Conservation (phyloP, 2,329 filamentous ascomycete genomes). For the Kalmusia sp. region DNA sequence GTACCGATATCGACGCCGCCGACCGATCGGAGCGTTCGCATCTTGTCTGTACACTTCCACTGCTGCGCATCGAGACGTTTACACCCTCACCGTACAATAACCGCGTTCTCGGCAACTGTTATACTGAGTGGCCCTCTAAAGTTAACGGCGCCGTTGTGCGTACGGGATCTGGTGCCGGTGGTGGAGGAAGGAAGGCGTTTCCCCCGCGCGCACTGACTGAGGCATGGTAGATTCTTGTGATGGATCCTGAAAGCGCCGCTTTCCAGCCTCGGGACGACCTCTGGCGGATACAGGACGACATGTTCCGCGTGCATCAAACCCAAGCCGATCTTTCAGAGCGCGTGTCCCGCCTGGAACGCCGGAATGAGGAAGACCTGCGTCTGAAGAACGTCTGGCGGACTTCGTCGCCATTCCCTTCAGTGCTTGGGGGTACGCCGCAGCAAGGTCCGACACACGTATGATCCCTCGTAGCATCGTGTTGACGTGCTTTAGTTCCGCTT, state of each 20-base stretch:
- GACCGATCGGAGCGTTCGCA: background rate
- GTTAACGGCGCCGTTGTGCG: constrained; percentile 27
- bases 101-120: background rate
- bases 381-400: constrained; percentile 88
- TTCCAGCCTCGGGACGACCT: constrained; percentile 70
- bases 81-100: background rate
- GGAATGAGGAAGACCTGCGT: constrained; percentile 67
- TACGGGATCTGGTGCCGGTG: constrained; percentile 18
- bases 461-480: constrained; percentile 12
- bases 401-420: constrained; percentile 85
- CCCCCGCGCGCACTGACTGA: constrained; percentile 27
- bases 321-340: constrained; percentile 69
- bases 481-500: constrained; percentile 68
- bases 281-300: constrained; percentile 69
- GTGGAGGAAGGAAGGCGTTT: constrained; percentile 28
- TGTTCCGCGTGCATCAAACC: constrained; percentile 66
- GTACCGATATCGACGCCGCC: background rate
- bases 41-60: background rate
- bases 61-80: background rate
- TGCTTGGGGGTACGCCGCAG: constrained; percentile 81
- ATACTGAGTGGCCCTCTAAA: constrained; percentile 3
- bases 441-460: constrained; percentile 68
- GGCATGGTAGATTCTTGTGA: constrained; percentile 48
- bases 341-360: constrained; percentile 66
- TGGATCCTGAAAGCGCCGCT: constrained; percentile 68